Evolutionary conservation across 805 yeast genomes (phyloP), one percentile per base, ranked within the genome.

Genomic region (Candida andamanensis): DNA sequence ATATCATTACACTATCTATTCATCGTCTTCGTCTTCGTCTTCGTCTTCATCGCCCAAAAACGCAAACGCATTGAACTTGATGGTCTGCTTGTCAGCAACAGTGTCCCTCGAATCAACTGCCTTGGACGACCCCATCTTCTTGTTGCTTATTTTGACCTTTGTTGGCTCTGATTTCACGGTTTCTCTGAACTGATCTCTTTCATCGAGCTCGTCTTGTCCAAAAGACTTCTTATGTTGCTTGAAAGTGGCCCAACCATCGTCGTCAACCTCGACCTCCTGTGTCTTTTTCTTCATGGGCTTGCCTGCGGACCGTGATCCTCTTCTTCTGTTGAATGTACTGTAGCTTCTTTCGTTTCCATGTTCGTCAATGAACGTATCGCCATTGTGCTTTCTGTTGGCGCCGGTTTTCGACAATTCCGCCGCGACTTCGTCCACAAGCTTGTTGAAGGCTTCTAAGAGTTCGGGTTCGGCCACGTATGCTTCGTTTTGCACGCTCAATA

Each of bases 191-290:
- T 61, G 52, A 31, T 60, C 56, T 39, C 67, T 67, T 37, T 72
- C 78, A 17, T 66, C 75, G 17, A 45, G 62, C 26, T 55, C 69
- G 13, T 67, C 75, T 36, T 69, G 74, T 45, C 76, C 76, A 37
- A 73, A 67, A 10, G 71, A 61, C 37, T 65, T 65, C 46, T 63
- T 69, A 45, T 67, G 63, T 32, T 68, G 60, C 15, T 37, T 32
- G 41, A 72, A 59, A 15, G 90, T 80, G 36, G 82, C 82, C 90
- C 92, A 84, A 28, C 94, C 94, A 41, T 84, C 90, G 36, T 78
- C 82, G 51, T 83, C 94, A 21, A 80, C 72, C 38, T 63, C 69
- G 37, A 63, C 64, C 28, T 67, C 63, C 35, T 66, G 64, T 35
- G 62, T 70, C 58, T 72, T 72, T 51, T 73, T 78, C 51, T 79